Conservation (phyloP, 2,329 filamentous ascomycete species). For the Aaosphaeria arxii region DNA sequence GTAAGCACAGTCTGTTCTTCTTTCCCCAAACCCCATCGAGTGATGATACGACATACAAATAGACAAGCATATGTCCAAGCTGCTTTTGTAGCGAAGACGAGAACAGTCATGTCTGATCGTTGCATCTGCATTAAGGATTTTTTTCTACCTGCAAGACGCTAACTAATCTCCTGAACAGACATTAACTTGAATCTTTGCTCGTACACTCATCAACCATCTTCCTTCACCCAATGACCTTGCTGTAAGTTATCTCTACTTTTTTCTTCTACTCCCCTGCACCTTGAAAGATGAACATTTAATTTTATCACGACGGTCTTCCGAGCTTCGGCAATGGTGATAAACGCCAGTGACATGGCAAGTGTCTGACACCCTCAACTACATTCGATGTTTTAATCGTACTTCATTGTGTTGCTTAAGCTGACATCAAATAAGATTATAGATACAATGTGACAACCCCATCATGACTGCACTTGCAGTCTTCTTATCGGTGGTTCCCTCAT, state of each 20-base stretch:
- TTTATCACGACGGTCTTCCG: constrained; percentile 86
- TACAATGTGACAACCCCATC: too few species aligned
- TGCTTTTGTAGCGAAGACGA: constrained; percentile 48
- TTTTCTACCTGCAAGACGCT: constrained; percentile 8
- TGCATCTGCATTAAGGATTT: constrained; percentile 12
- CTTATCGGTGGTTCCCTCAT: too few species aligned
- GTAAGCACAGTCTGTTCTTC: not conserved
- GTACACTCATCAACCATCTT: not conserved
- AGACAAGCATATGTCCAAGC: constrained; percentile 99
- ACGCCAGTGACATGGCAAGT: constrained; percentile 70
- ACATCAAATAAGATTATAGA: too few species aligned
- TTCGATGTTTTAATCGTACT: too few species aligned
- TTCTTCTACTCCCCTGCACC: constrained; percentile 1
- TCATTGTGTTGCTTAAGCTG: too few species aligned
- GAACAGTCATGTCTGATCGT: constrained; percentile 36
- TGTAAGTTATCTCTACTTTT: not conserved
- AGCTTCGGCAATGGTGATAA: constrained; percentile 77
- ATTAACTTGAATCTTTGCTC: too few species aligned
- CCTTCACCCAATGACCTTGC: not conserved
- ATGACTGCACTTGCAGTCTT: too few species aligned
- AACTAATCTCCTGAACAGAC: constrained; percentile 15
- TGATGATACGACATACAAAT: constrained; percentile 82
- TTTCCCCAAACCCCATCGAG: constrained; percentile 21
- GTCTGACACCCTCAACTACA: constrained; percentile 19
- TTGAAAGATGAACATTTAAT: constrained; percentile 41